Conservation (phyloP, 1,139 yeast species). For the Hyphopichia khmerensis region DNA sequence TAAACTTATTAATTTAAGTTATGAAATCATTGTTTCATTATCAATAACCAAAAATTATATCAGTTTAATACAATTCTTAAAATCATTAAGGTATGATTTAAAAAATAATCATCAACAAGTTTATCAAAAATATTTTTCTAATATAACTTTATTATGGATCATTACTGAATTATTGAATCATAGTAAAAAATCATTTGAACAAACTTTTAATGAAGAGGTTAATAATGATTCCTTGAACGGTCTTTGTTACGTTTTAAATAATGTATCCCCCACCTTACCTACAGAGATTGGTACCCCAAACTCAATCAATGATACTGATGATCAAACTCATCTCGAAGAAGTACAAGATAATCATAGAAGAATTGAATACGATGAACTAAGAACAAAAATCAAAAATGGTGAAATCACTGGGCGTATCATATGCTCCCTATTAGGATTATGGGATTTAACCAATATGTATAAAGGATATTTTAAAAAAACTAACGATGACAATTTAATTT, state of each 20-base stretch:
- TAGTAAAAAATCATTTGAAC: slow-evolving; percentile 7
- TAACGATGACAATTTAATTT: neutral
- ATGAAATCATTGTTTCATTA: slow-evolving; percentile 31
- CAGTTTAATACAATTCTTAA: slow-evolving; percentile 27
- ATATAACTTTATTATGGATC: slow-evolving; percentile 18
- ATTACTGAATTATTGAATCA: slow-evolving; percentile 11
- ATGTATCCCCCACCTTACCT: slow-evolving; percentile 12
- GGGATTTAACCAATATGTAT: slow-evolving; percentile 29
- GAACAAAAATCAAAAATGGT: slow-evolving; percentile 10
- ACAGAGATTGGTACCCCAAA: too few relatives aligned
- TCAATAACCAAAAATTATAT: slow-evolving; percentile 29
- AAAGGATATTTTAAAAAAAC: slow-evolving; percentile 12
- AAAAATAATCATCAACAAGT: neutral
- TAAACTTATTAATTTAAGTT: slow-evolving; percentile 30
- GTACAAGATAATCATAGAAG: neutral
- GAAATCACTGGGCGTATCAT: slow-evolving; percentile 27
- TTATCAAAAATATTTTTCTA: slow-evolving; percentile 15
- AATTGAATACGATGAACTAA: neutral
- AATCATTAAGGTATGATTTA: slow-evolving; percentile 20
- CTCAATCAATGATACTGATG: too few relatives aligned
- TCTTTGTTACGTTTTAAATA: slow-evolving; percentile 18
- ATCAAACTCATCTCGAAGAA: too few relatives aligned
- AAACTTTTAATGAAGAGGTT: slow-evolving; percentile 5
- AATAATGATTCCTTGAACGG: slow-evolving; percentile 10
- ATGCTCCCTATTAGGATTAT: slow-evolving; percentile 31